These are phyloP conservation scores for Neodidymelliopsis sp. DNA, from an alignment of 2,329 filamentous ascomycete species.

Conservation along the genomic window DNA sequence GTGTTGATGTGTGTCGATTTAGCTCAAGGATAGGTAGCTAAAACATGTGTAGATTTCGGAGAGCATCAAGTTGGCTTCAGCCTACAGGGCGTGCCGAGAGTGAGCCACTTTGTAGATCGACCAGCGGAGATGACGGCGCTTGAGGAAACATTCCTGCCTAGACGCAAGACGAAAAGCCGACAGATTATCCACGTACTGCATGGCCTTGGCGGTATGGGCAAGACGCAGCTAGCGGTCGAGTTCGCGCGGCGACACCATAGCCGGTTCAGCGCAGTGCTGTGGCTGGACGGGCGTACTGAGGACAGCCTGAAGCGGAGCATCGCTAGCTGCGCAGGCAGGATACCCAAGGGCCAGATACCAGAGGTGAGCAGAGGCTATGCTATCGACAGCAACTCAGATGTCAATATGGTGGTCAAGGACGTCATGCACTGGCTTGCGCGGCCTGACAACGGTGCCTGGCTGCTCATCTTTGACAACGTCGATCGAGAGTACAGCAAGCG, in stretches of 20 bases:
- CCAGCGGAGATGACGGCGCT: conserved; percentile 27
- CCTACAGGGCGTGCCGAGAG: conserved; percentile 29
- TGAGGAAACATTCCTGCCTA: conserved; percentile 23
- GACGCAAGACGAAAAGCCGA: conserved; percentile 9
- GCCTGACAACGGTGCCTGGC: conserved; percentile 22
- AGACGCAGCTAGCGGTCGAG: conserved; percentile 35
- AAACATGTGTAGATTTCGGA: conserved; percentile 15
- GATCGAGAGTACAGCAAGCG: conserved; percentile 15
- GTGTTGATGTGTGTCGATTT: background rate
- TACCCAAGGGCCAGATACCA: conserved; percentile 24
- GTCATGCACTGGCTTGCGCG: conserved; percentile 26
- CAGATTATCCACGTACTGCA: conserved; percentile 25
- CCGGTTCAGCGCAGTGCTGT: conserved; percentile 31
- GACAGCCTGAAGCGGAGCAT: conserved; percentile 31
- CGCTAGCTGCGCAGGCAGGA: conserved; percentile 23
- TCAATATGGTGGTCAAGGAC: conserved; percentile 29
- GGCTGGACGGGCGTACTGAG: conserved; percentile 30
- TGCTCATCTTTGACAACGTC: conserved; percentile 29
- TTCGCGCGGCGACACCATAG: conserved; percentile 29
- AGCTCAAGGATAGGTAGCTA: conserved; percentile 11
- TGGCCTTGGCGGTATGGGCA: conserved; percentile 37
- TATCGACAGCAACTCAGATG: conserved; percentile 11
- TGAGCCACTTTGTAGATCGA: conserved; percentile 26
- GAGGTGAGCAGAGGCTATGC: conserved; percentile 25
- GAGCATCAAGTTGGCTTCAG: conserved; percentile 21